Evolutionary conservation across 306 rosid genomes (phyloP).

Genomic region (Begonia fuchsioides): DNA sequence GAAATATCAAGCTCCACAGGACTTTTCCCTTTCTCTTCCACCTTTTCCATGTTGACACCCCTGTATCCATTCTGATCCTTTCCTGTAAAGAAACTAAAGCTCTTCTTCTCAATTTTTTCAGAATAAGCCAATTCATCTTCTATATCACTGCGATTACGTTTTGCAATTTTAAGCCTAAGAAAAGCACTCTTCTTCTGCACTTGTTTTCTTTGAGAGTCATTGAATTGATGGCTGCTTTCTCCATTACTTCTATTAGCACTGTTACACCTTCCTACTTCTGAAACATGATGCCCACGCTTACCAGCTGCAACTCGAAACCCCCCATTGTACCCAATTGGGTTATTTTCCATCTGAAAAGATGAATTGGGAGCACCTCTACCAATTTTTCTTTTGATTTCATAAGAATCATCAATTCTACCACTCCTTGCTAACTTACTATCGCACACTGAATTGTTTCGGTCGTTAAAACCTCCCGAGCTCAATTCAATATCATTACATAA

Average conservation of each 20-base stretch:
- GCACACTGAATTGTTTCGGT: conserved; percentile 1
- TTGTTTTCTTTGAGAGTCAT: conserved; percentile 58
- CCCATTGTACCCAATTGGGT: conserved; percentile 13
- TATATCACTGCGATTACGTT: conserved; percentile 36
- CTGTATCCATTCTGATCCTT: conserved; percentile 33
- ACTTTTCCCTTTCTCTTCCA: conserved; percentile 32
- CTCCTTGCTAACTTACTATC: conserved; percentile 9
- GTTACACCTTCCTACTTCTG: conserved; percentile 29
- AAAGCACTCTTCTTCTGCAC: conserved; percentile 87
- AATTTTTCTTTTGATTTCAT: conserved; percentile 16
- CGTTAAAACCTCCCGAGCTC: conserved; percentile 10
- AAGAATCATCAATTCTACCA: conserved; percentile 8
- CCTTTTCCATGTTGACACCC: conserved; percentile 27
- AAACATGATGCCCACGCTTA: conserved; percentile 33
- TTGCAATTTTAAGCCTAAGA: conserved; percentile 53
- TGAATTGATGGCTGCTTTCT: conserved; percentile 36
- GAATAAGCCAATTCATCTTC: conserved; percentile 36
- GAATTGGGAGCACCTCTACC: conserved; percentile 30
- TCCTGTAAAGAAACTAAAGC: conserved; percentile 30
- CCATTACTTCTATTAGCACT: conserved; percentile 22
- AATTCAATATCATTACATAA: conserved; percentile 5
- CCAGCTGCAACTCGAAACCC: conserved; percentile 14
- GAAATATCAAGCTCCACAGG: conserved; percentile 80
- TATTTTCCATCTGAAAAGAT: conserved; percentile 22
- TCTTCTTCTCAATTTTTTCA: conserved; percentile 31